Evolutionary conservation across 345 rosid genomes (phyloP), one percentile per base, ranked within the genome.

Genomic region (Geranium brycei): DNA sequence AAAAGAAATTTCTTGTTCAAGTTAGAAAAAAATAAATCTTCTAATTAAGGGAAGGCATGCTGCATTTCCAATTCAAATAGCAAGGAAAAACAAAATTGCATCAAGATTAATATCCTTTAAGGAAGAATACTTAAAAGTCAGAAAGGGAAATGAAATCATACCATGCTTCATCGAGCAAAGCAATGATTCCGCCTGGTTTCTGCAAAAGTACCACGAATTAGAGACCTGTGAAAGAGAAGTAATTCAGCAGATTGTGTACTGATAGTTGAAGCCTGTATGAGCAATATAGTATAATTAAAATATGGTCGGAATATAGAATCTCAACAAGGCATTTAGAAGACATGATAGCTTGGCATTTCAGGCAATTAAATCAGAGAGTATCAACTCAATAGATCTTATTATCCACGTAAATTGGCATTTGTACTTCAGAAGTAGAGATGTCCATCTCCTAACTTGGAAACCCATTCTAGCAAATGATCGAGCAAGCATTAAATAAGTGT

Each of bases 131-230:
- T 10, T 60, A 28, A 60, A 60, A 12, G 2, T 60, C 31, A 16
- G 28, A 31, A 31, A 4, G 13, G 32, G 7, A 60, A 15, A 60
- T 28, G 7, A 60, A 51, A 62, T 60, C 75, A 51, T 91, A 91
- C 98, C 98, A 89, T 67, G 95, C 89, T 77, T 91, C 98, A 69
- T 89, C 96, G 23, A 91, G 89, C 71, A 91, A 81, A 61, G 96
- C 79, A 67, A 91, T 85, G 69, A 89, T 83, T 70, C 98, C 96
- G 31, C 92, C 92, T 3, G 96, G 85, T 80, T 89, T 89, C 98
- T 91, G 95, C 77, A 76, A 75, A 64, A 73, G 74, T 63, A 76
- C 19, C 23, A 71, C 32, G 63, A 64, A 66, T 73, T 60, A 68
- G 73, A 73, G 40, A 68, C 59, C 63, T 38, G 53, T 30, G 31